Base-by-base conservation (phyloP, 805 yeast species). In the Wickerhamomyces chambardii region DNA sequence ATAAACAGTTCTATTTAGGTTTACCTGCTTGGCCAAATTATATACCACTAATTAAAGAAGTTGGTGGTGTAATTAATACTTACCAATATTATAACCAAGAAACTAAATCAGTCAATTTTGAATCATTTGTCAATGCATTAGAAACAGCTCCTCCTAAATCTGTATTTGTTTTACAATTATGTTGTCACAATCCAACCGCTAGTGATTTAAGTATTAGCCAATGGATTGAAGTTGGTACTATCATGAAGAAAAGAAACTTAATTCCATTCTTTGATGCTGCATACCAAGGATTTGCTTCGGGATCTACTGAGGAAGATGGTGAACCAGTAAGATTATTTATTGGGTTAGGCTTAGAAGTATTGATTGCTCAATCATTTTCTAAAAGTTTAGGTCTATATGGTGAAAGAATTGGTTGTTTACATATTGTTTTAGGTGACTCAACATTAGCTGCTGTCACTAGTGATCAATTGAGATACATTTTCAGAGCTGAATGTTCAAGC, bases 131-230 rank as follows among this genome's bases (percentile, higher is more conserved):
- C 5, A 15, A 27, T 15, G 15, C 30, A 6, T 15, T 33, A 15
- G 21, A 33, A 21, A 5, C n/a, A 8, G 35, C 35, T 15, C 25
- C 38, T 6, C 14, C 15, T 6, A 43, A 43, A 9, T 39, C 44
- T 6, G 33, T 43, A 9, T 39, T 43, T 32, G 66, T 84, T 40
- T 68, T 84, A 42, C 94, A 84, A 57, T 87, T 89, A 21, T 83
- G 90, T 56, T 86, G 90, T 50, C 94, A 84, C 64, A 84, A 84
- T 66, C 94, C 94, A 39, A 84, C 94, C 30, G 94, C 94, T 47
- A 79, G 82, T 61, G 94, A 84, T 55, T 83, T 86, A 41, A 72
- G 78, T 21, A 57, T 64, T 22, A 80, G 70, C 45, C 83, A 84
- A 55, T 83, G 90, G 90, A 70, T 72, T 44, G 59, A 70, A 56